Percentiles rank a stretch among this genome's conserved stretches.
These are phyloP conservation scores for Umbelopsis sp. DNA, from an alignment of 192 early-diverging fungal species.

Conservation along the genomic window DNA sequence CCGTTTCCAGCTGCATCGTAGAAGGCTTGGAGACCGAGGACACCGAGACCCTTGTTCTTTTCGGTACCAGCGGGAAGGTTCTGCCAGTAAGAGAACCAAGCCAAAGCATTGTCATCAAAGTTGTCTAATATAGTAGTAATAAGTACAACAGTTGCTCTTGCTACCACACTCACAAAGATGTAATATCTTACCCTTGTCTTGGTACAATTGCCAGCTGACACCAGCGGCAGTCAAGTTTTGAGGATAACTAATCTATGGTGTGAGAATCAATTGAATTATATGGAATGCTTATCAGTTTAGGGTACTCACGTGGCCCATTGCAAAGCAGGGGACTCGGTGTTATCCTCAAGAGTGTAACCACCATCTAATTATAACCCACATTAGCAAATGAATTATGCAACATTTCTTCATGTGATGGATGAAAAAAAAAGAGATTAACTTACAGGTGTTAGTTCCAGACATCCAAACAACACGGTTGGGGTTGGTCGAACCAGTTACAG, in stretches of 20 bases:
- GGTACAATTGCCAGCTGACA: conserved; percentile 29
- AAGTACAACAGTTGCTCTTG: no score
- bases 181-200: neutral
- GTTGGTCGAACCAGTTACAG: conserved; percentile 27
- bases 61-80: conserved; percentile 25
- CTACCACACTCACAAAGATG: neutral
- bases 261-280: neutral
- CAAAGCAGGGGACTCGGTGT: conserved; percentile 21
- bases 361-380: neutral
- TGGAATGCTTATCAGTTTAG: neutral
- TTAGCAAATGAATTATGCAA: neutral
- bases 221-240: conserved; percentile 26
- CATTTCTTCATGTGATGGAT: neutral
- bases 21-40: conserved; percentile 31
- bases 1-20: conserved; percentile 31
- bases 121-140: conserved; percentile 12
- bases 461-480: conserved; percentile 36
- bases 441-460: conserved; percentile 25
- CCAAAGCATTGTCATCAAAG: conserved; percentile 37
- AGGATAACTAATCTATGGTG: conserved; percentile 1
- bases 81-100: conserved; percentile 36
- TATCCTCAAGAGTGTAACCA: conserved; percentile 28
- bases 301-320: conserved; percentile 15
- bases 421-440: neutral
- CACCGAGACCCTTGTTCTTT: conserved; percentile 31